phyloP scores from a whole-genome alignment of 371 early-diverging fungal genomes.

The Haplosporangium sp. region DNA sequence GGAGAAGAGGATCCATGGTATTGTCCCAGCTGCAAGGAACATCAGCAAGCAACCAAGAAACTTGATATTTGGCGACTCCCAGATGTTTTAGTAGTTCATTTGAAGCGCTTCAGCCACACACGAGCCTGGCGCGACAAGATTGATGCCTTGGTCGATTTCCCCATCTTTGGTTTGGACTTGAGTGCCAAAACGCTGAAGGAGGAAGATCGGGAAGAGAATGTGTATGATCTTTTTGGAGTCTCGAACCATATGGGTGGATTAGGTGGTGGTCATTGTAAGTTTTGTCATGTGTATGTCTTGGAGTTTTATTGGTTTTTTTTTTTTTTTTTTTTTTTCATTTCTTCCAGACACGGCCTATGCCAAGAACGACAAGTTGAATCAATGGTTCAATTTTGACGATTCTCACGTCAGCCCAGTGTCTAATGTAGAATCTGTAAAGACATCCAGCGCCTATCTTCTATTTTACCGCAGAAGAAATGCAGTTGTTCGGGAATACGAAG shows the following conservation, averaged over 20 bases:
- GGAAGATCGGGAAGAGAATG: constrained; percentile 55
- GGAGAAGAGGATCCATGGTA: constrained; percentile 87
- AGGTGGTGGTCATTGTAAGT: constrained; percentile 94
- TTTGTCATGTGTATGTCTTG: neutral
- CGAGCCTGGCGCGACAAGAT: constrained; percentile 88
- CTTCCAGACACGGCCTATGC: constrained; percentile 89
- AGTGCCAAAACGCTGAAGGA: constrained; percentile 46
- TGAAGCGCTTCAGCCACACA: constrained; percentile 90
- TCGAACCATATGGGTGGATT: constrained; percentile 94
- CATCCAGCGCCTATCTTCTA: constrained; percentile 85
- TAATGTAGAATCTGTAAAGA: constrained; percentile 66
- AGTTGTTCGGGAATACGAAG: constrained; percentile 39
- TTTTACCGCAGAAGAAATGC: constrained; percentile 83
- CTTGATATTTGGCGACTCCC: constrained; percentile 90
- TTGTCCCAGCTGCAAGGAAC: constrained; percentile 87
- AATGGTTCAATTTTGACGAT: constrained; percentile 95
- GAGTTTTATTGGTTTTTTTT: neutral
- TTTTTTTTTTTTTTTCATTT: neutral
- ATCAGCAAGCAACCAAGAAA: constrained; percentile 85
- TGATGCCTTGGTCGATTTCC: constrained; percentile 86
- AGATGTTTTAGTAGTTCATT: constrained; percentile 89
- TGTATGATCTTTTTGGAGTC: constrained; percentile 91
- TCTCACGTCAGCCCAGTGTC: constrained; percentile 75
- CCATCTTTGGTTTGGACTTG: constrained; percentile 76
- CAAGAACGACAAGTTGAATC: constrained; percentile 72